Evolutionary conservation across 208 protist genomes (phyloP), one percentile per base, ranked within the genome.

Genomic region (Trichomonas tenax): DNA sequence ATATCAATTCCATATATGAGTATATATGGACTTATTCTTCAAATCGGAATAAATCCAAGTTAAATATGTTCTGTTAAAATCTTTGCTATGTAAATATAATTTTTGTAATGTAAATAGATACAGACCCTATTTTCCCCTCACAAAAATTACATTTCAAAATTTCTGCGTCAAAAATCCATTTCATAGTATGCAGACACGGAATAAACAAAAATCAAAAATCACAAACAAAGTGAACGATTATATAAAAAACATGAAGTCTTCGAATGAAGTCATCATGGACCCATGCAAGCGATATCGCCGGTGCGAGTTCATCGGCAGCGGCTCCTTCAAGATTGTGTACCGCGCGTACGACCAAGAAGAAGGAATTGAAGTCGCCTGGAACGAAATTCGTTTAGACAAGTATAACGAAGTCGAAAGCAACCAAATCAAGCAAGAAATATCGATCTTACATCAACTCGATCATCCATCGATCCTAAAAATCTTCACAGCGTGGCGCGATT

Each of bases 281-380:
- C 86, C 86, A 11, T 34, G 44, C 31, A 38, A 38, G 15, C 86
- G 86, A 51, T 93, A 93, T 51, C 40, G 86, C 8, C 8, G 86
- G 15, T 93, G 86, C 36, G 86, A 93, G 51, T 41, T 93, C 36
- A 93, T 96, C 14, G 93, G 93, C 0, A 96, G 51, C 44, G 93
- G 93, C 9, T 38, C 93, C 36, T 96, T 40, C 40, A 96, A 96
- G 45, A 81, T 82, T 63, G 93, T 96, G 3, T 96, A 82, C 45
- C 93, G 51, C 36, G 93, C 93, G 21, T 96, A 96, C 45, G 93
- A 96, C n/a, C 46, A 63, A 81, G 93, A 82, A 96, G 51, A 96
- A 82, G 51, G 49, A 44, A 96, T 96, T 34, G 93, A 96, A 63
- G 93, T 96, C 41, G 93, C 93, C 0, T 96, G 93, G 93, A 96